These are phyloP conservation scores for Paxillus ammoniavirescens DNA, from an alignment of 768 basidiomycete genomes.

Conservation along the genomic window DNA sequence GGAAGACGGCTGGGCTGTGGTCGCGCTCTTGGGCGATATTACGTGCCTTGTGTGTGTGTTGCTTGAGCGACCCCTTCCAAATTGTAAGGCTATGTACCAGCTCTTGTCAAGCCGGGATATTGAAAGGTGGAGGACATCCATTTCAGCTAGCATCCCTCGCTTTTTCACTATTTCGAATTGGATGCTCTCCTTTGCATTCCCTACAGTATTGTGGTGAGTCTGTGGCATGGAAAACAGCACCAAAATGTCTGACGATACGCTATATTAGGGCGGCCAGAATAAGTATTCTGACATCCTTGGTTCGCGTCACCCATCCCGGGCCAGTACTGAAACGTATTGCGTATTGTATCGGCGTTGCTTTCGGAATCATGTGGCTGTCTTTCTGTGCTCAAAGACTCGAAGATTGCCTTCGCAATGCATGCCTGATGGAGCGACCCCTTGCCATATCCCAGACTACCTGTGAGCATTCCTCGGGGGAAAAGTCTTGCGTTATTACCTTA, in stretches of 20 bases:
- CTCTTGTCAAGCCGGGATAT: background rate
- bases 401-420: slow-evolving; percentile 6
- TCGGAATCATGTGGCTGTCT: slow-evolving; percentile 10
- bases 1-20: slow-evolving; percentile 21
- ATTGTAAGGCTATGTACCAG: slow-evolving; percentile 1
- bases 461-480: slow-evolving; percentile 6
- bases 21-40: slow-evolving; percentile 16
- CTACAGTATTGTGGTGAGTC: slow-evolving; percentile 13
- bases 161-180: slow-evolving; percentile 7
- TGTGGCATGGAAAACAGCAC: background rate
- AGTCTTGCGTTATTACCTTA: background rate
- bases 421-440: slow-evolving; percentile 4
- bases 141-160: slow-evolving; percentile 3
- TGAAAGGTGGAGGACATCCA: background rate
- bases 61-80: slow-evolving; percentile 9
- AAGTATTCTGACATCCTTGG: slow-evolving; percentile 22
- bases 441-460: slow-evolving; percentile 19
- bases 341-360: slow-evolving; percentile 12
- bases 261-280: slow-evolving; percentile 20
- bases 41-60: slow-evolving; percentile 2
- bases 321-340: slow-evolving; percentile 4
- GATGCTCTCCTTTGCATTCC: slow-evolving; percentile 18
- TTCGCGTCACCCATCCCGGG: slow-evolving; percentile 21
- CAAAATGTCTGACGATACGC: background rate
- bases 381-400: slow-evolving; percentile 9